A percentile compares a stretch with the other conserved stretches of the same genome.
Conservation (phyloP, 169 alveolate genomes). For the Theileria equi region DNA sequence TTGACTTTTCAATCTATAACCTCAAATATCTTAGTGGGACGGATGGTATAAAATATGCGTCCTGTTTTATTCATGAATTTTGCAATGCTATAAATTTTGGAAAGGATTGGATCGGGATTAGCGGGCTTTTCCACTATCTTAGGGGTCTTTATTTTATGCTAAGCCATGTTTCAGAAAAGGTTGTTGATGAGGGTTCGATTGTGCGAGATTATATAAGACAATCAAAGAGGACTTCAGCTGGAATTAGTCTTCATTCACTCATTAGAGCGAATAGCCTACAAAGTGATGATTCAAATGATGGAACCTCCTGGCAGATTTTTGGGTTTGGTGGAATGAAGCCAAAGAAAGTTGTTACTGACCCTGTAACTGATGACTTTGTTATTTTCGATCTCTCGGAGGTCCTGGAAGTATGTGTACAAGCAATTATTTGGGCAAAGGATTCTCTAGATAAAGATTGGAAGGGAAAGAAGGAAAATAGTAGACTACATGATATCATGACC, state of each 20-base stretch:
- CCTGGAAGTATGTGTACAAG: slow-evolving; percentile 42
- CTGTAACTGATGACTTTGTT: not conserved
- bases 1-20: slow-evolving; percentile 43
- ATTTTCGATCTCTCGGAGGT: slow-evolving; percentile 37
- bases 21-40: slow-evolving; percentile 32
- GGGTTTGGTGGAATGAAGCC: slow-evolving; percentile 9
- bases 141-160: slow-evolving; percentile 35
- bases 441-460: not conserved
- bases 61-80: slow-evolving; percentile 38
- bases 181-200: not conserved
- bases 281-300: not conserved
- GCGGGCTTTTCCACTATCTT: slow-evolving; percentile 39
- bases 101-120: slow-evolving; percentile 30
- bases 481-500: not conserved
- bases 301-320: not conserved
- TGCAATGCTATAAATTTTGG: slow-evolving; percentile 28
- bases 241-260: not conserved
- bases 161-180: slow-evolving; percentile 28
- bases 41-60: slow-evolving; percentile 27
- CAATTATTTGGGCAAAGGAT: slow-evolving; percentile 43
- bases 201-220: not conserved
- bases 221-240: not conserved
- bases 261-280: too few relatives aligned
- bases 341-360: slow-evolving; percentile 7
- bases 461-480: not conserved